A percentile compares a stretch with the other conserved stretches of the same genome.
Evolutionary conservation across 768 basidiomycete species (phyloP).

Genomic region (Kwoniella mangroviensis): DNA sequence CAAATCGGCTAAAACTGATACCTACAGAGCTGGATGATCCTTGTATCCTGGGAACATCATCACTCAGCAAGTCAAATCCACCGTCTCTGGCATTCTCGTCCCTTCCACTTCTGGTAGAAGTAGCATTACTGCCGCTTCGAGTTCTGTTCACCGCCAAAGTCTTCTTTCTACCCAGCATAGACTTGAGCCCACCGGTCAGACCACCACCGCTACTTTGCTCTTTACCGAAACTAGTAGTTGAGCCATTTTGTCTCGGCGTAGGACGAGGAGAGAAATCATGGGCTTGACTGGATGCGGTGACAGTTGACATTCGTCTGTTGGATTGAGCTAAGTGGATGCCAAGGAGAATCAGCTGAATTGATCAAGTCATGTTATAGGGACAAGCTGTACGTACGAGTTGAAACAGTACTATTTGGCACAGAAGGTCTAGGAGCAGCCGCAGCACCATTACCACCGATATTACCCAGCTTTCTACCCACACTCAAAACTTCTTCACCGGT

Average conservation of each 20-base stretch:
- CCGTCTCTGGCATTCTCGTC: slow-evolving; percentile 13
- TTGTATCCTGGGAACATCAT: slow-evolving; percentile 37
- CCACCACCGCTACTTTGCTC: slow-evolving; percentile 24
- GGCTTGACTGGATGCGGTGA: slow-evolving; percentile 18
- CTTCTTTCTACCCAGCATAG: slow-evolving; percentile 41
- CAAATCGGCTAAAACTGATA: neutral
- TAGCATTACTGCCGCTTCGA: slow-evolving; percentile 44
- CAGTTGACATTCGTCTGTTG: slow-evolving; percentile 34
- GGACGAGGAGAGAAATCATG: slow-evolving; percentile 49
- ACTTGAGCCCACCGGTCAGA: slow-evolving; percentile 45
- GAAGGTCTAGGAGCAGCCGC: slow-evolving; percentile 9
- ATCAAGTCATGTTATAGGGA: neutral
- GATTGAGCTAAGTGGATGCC: slow-evolving; percentile 16
- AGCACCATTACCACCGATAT: slow-evolving; percentile 23
- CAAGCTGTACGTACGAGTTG: slow-evolving; percentile 37
- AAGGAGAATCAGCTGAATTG: neutral
- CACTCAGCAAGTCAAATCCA: slow-evolving; percentile 35
- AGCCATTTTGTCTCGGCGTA: slow-evolving; percentile 36
- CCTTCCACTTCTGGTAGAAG: slow-evolving; percentile 41
- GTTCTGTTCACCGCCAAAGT: slow-evolving; percentile 31
- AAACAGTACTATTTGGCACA: slow-evolving; percentile 19
- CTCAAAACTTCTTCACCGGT: slow-evolving; percentile 51
- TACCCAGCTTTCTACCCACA: slow-evolving; percentile 43
- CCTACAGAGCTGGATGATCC: slow-evolving; percentile 17
- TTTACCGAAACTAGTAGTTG: slow-evolving; percentile 24